Evolutionary conservation across 2,329 filamentous ascomycete genomes (phyloP), one percentile per base, ranked within the genome.

Genomic region (Fusarium brevicatenulatum): DNA sequence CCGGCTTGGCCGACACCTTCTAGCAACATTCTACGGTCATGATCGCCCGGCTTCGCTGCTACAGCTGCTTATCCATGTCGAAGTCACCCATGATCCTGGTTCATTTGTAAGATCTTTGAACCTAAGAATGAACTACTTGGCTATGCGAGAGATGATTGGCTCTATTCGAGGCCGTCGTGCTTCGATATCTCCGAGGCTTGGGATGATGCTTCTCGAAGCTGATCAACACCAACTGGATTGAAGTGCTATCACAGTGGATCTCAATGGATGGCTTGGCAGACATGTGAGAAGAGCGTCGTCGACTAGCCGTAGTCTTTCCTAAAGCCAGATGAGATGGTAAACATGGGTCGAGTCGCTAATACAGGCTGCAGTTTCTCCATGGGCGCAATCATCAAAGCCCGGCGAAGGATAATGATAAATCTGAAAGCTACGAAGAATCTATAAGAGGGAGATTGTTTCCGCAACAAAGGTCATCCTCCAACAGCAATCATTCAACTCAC

Each of bases 271-370:
- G 9, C 11, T 55, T 32, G 53, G 21, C 2, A 25, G 39, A 15
- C 37, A 55, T 55, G 53, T 43, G 28, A 18, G 10, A 43, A 32
- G 11, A 25, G 15, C 3, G 15, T 9, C 11, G 30, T 6, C 52
- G 5, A 32, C 37, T 21, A 0, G 11, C 32, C 21, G 2, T 3
- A 2, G 13, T 28, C 19, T n/a, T 6, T 42, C 2, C 21, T 23
- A 7, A 32, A 15, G 25, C 13, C 9, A 43, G 9, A 28, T 39
- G 23, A 1, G 4, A 54, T 30, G 3, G 18, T 6, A 18, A 2
- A 5, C 3, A 30, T 11, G 18, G 19, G 19, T 15, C 19, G 19
- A 30, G 53, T 32, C 10, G 18, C 7, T 15, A 18, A 42, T 23
- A 32, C n/a, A 19, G 10, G 52, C 7, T n/a, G 25, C 7, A 54